Base-by-base conservation (phyloP, 495 filamentous ascomycete species). In the Penicillium steckii region DNA sequence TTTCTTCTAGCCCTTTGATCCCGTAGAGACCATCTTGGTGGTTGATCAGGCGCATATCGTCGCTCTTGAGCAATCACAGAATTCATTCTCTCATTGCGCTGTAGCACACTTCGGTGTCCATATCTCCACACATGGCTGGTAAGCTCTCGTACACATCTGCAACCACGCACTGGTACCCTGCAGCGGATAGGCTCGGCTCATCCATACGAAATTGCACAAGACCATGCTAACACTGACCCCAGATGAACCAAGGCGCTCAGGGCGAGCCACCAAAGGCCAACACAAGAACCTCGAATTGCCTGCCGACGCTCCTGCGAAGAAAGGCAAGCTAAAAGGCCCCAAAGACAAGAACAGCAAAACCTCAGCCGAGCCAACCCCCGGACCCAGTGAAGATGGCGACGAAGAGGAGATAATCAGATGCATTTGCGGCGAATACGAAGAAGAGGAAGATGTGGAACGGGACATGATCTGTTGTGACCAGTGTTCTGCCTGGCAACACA, bases 401-500 rank as follows among this genome's bases (percentile, higher is more conserved):
- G 84, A 81, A 35, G 80, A 85, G 50, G 85, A 85, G 52, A 82
- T 93, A 60, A 94, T 97, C 50, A 85, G 94, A 51, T 98, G 94
- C 67, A 88, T 96, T 46, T 98, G 94, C 64, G 93, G 94, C 56
- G 85, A 90, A 52, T 85, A 84, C 44, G 86, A 89, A 56, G 90
- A 95, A 57, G 87, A 92, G 53, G 85, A 86, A 54, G 89, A 88
- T 59, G 84, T 89, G 52, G 85, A 89, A 42, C 81, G 85, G 29
- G 84, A 91, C 60, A 91, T 95, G 67, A 95, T 97, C 61, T 86
- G 87, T 59, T 98, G 94, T 71, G 94, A 98, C 61, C 80, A 76
- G 27, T 98, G 94, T 62, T 82, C 83, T 23, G 91, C 86, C 41
- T 98, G 94, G 94, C 94, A 98, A 68, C 94, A 98, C 66, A 95